Percentiles rank a stretch among this genome's conserved stretches.
Conservation (phyloP, 1,284 basidiomycete genomes). For the Lentinus polychrous region DNA sequence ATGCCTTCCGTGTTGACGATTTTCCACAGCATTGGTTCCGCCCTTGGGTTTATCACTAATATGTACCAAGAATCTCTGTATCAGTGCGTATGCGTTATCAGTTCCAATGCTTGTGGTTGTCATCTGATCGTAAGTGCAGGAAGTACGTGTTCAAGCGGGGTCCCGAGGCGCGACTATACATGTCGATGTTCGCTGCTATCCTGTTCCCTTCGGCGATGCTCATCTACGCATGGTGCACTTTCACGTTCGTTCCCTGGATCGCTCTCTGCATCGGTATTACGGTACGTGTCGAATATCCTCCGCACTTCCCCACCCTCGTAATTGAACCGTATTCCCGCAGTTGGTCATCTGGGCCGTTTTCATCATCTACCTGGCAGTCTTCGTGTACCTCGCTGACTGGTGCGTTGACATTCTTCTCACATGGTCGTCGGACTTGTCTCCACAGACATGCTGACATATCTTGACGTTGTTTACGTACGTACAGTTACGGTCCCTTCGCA, state of each 20-base stretch:
- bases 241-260: slow-evolving; percentile 48
- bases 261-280: slow-evolving; percentile 46
- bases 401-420: slow-evolving; percentile 23
- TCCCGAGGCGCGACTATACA: slow-evolving; percentile 70
- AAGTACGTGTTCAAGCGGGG: slow-evolving; percentile 48
- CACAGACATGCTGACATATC: not conserved
- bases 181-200: slow-evolving; percentile 57
- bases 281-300: slow-evolving; percentile 25
- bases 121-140: slow-evolving; percentile 24
- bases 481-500: slow-evolving; percentile 66
- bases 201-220: slow-evolving; percentile 61
- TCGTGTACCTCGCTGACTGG: slow-evolving; percentile 72
- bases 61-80: slow-evolving; percentile 66
- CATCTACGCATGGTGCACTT: slow-evolving; percentile 59
- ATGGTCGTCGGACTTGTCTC: not conserved
- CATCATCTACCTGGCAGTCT: slow-evolving; percentile 59
- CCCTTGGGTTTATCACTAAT: slow-evolving; percentile 52
- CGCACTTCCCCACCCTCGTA: not conserved
- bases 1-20: not conserved
- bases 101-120: slow-evolving; percentile 6
- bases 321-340: slow-evolving; percentile 8
- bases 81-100: slow-evolving; percentile 37
- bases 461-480: not conserved
- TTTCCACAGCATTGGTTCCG: slow-evolving; percentile 47
- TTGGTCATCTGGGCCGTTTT: slow-evolving; percentile 45